phyloP scores from a whole-genome alignment of 805 yeast genomes.

The Kuraishia floccosa region DNA sequence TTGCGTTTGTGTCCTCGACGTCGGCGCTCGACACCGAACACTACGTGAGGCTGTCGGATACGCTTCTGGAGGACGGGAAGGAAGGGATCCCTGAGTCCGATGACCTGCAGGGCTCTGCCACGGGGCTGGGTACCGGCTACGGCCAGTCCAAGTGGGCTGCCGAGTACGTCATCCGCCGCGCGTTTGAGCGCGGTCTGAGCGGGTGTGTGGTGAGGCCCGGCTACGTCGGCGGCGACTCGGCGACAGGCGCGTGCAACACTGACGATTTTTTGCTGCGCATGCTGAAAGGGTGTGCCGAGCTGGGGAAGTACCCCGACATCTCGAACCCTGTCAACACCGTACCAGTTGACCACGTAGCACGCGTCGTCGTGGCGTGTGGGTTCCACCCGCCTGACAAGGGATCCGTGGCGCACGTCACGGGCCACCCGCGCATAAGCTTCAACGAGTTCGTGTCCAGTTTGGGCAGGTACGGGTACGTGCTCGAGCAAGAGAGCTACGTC shows the following conservation, averaged over 20 bases:
- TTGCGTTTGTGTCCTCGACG: conserved; percentile 91
- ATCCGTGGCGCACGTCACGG: conserved; percentile 91
- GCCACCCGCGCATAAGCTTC: conserved; percentile 85
- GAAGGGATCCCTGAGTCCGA: conserved; percentile 77
- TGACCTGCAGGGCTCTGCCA: conserved; percentile 68
- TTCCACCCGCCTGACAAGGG: conserved; percentile 55
- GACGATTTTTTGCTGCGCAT: conserved; percentile 93
- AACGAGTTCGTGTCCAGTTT: conserved; percentile 62
- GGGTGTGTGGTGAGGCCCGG: conserved; percentile 95
- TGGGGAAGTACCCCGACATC: conserved; percentile 80
- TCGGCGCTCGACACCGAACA: conserved; percentile 83
- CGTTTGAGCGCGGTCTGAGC: conserved; percentile 77
- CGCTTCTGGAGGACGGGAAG: conserved; percentile 48
- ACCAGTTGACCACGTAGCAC: conserved; percentile 97
- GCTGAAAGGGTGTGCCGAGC: conserved; percentile 88
- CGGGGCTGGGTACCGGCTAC: conserved; percentile 83
- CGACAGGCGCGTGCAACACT: conserved; percentile 84
- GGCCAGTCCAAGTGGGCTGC: conserved; percentile 99
- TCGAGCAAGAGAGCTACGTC: conserved; percentile 52
- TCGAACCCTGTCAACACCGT: conserved; percentile 87
- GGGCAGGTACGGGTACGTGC: conserved; percentile 60
- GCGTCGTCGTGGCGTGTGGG: conserved; percentile 76
- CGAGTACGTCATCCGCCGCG: conserved; percentile 77
- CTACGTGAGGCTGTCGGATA: conserved; percentile 68
- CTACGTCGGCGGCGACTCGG: conserved; percentile 79